phyloP scores from a whole-genome alignment of 2,329 filamentous ascomycete genomes.

The Bimuria novae-zelandiae region DNA sequence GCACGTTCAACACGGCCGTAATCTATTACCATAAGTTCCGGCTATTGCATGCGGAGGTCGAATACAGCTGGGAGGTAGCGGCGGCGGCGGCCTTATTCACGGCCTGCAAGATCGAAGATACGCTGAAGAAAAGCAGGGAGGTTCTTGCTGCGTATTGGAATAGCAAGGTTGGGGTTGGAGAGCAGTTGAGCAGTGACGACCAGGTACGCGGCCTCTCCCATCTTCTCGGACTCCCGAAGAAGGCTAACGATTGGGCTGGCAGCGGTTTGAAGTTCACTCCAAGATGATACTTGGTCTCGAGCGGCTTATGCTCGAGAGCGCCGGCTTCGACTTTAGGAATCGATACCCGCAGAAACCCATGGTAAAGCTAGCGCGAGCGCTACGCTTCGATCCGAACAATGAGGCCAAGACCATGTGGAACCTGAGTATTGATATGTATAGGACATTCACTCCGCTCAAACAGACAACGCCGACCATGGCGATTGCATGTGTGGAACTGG shows the following conservation, averaged over 20 bases:
- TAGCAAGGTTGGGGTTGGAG: conserved; percentile 70
- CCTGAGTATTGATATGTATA: conserved; percentile 87
- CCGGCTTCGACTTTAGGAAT: conserved; percentile 91
- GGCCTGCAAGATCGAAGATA: conserved; percentile 97
- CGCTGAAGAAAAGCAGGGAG: conserved; percentile 92
- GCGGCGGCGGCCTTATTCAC: conserved; percentile 87
- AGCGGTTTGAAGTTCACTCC: conserved; percentile 80
- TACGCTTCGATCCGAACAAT: conserved; percentile 57
- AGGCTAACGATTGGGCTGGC: conserved; percentile 9
- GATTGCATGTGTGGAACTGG: conserved; percentile 79
- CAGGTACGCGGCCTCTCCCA: conserved; percentile 58
- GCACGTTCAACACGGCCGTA: conserved; percentile 89
- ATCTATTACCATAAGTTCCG: conserved; percentile 95
- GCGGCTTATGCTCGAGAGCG: conserved; percentile 87
- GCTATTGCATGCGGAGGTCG: conserved; percentile 78
- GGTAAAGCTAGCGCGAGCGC: conserved; percentile 73
- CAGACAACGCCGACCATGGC: conserved; percentile 86
- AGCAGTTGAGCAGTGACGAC: conserved; percentile 78
- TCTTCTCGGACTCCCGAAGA: background rate
- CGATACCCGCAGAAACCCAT: conserved; percentile 85
- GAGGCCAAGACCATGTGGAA: conserved; percentile 75
- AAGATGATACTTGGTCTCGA: conserved; percentile 88
- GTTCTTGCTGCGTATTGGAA: conserved; percentile 92
- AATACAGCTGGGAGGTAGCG: conserved; percentile 84
- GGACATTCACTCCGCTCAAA: conserved; percentile 90